Evolutionary conservation across 371 early-diverging fungal genomes (phyloP).

Genomic region (Saksenaea oblongispora): DNA sequence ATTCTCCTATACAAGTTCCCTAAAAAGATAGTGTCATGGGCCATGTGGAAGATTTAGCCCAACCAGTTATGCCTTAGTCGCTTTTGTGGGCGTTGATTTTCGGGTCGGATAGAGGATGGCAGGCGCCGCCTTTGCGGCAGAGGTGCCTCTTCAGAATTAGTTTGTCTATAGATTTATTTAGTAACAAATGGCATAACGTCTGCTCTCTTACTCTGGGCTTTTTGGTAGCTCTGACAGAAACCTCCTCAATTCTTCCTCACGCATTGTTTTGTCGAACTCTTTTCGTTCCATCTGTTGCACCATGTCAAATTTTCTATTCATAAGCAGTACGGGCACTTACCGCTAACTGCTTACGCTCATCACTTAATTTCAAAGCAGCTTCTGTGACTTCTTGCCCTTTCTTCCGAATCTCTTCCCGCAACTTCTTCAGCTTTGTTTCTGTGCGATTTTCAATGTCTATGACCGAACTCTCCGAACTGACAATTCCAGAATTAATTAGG

Average conservation of each 20-base stretch:
- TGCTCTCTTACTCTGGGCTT: neutral
- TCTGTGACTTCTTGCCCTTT: conserved; percentile 35
- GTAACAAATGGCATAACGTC: neutral
- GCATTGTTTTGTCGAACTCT: conserved; percentile 42
- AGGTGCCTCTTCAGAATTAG: no score
- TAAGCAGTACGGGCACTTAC: conserved; percentile 11
- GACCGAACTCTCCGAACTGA: conserved; percentile 33
- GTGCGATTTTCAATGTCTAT: conserved; percentile 16
- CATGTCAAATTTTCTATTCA: neutral
- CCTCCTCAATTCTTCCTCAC: conserved; percentile 22
- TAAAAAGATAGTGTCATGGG: neutral
- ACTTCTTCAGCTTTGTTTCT: conserved; percentile 8
- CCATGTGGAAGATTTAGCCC: neutral
- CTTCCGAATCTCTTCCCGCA: conserved; percentile 18
- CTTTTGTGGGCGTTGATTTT: no score
- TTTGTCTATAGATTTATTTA: neutral
- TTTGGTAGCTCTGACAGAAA: conserved; percentile 15
- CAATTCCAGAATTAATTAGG: neutral
- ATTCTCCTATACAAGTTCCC: no score
- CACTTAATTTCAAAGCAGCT: conserved; percentile 37
- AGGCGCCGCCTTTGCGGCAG: no score
- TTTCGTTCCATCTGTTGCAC: conserved; percentile 33
- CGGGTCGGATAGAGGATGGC: no score
- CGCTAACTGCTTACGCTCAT: conserved; percentile 31
- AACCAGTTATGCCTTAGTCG: no score